Base-by-base conservation (phyloP, 805 yeast genomes). In the Pichia gijzeniarum region DNA sequence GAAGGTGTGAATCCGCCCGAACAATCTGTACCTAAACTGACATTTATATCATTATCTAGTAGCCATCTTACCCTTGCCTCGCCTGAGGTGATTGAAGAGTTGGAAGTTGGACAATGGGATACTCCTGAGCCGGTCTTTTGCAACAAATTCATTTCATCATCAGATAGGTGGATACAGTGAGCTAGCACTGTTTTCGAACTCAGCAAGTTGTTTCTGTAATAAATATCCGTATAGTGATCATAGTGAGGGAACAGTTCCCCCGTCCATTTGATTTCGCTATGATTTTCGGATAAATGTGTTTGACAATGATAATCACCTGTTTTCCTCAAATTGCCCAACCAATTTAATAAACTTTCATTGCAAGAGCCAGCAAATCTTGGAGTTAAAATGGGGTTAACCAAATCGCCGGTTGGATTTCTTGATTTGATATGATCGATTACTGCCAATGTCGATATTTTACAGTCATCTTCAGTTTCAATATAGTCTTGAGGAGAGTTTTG, bases 311-410 rank as follows among this genome's bases (percentile, higher is more conserved):
- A 66, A 31, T 74, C 59, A 28, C 70, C 57, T 6, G 68, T 54
- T 20, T 63, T 54, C n/a, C 80, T 70, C 21, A 84, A 59, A 5
- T 72, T 62, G 3, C 95, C 95, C 44, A 90, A 69, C 71, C 77
- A 72, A 7, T 58, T 57, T 68, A 91, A 65, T 33, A 87, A 67
- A 41, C 77, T 74, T 20, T 76, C 66, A 3, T 87, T 71, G 59
- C 97, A 91, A 17, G 85, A 77, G 2, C 95, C 95, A 0, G 98
- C 98, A 68, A 91, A 91, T 47, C 99, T 69, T 8, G 99, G 98
- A 2, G 98, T 91, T 10, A 91, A 53, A 13, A 90, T 80, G 0
- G 98, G 95, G 41, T 73, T 68, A 14, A 91, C 73, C 3, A 69
- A 50, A 17, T 75, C 73, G 31, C 72, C 68, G 0, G 54, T 50